Evolutionary conservation across 2,329 filamentous ascomycete species (phyloP), one percentile per base, ranked within the genome.

Genomic region (Xylaria polymorpha): DNA sequence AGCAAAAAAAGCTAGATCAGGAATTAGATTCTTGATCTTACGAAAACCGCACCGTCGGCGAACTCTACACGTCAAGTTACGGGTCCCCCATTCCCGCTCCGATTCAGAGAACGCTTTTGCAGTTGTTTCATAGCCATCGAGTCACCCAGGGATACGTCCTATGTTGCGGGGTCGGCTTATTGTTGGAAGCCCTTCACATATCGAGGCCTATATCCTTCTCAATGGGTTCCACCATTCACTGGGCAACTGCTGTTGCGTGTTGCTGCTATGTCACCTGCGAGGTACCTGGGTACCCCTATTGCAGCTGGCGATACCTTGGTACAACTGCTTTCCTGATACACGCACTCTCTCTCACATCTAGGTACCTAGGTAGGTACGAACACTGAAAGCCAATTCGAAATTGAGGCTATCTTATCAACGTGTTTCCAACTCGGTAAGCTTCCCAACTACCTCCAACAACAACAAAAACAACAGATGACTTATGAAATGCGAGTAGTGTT

Each of bases 131-230:
- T 68, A 68, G 48, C 66, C 66, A 41, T 59, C 55, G 41, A 56
- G 66, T 68, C 61, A 64, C 66, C 66, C 61, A 68, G 66, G 65
- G 66, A 57, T 68, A 61, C 66, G 66, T 68, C 66, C 61, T 68
- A 29, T 68, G 53, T 61, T 68, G 15, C 61, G 57, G 57, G 61
- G 66, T 68, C 43, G 64, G 57, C 50, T 32, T 61, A 18, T 50
- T 37, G 39, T 6, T 37, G 39, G 14, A 29, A 55, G 12, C 1
- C 4, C 25, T 8, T 14, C 1, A 4, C 15, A 6, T 48, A 50
- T 20, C 22, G 14, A 57, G 9, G 35, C 20, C 43, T 51, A 64
- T 58, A 58, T 35, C 57, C 41, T 46, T 32, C 57, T 10, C 15
- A 35, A 35, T 53, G 15, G 57, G 43, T 25, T n/a, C 58, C 44